Evolutionary conservation across 257 asterid genomes (phyloP), one percentile per base, ranked within the genome.

Genomic region (Solanum sparsipilum): DNA sequence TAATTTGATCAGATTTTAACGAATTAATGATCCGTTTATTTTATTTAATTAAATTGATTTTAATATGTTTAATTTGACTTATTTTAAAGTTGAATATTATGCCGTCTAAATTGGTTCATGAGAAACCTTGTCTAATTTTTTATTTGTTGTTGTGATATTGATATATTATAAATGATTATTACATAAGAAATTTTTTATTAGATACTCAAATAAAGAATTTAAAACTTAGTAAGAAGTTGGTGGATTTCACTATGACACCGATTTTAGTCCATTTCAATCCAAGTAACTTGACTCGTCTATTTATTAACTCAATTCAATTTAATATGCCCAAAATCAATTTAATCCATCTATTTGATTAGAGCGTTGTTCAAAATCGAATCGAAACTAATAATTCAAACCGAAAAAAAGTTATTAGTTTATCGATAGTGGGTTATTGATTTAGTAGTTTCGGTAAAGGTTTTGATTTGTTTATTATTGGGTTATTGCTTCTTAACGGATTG

Each of bases 161-260:
- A 25, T 67, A 67, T 12, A 2, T 13, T 68, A 68, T 29, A 68
- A 27, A 68, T 68, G 34, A 1, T 68, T 34, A 68, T 68, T 1
- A 1, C 7, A 27, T 25, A 67, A 67, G 4, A 27, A 25, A 13
- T 2, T 2, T 44, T 46, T 25, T 67, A 12, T 25, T 67, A 27
- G 20, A 6, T 67, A 67, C 5, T 67, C 9, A 25, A 5, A 25
- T 2, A 67, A 67, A 67, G 1, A 25, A 25, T 5, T 11, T 11
- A 25, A 67, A 5, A 13, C 9, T 2, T 27, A 67, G 3, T 27
- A 67, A 67, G 74, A 27, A 27, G 31, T 65, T 67, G 20, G 16
- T 13, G 9, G 10, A 27, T 27, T 68, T 15, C 1, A 0, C 7
- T 27, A 13, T 68, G 20, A 13, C 20, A 6, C 0, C 0, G 0